Evolutionary conservation across 2,329 filamentous ascomycete genomes (phyloP).

Genomic region (Didymella keratinophila): DNA sequence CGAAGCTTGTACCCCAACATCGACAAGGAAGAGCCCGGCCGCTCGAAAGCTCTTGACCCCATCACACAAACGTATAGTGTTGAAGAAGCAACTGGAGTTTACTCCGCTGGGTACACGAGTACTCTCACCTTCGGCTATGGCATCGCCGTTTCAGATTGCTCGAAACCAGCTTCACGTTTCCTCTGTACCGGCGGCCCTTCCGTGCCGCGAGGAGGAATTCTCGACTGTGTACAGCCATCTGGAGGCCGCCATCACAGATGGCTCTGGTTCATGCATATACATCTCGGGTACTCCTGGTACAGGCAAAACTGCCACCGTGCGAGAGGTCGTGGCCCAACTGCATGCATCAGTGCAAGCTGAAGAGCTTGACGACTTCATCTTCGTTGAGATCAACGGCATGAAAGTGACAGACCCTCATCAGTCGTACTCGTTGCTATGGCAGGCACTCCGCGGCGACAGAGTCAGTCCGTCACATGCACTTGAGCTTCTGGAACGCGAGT

Average conservation of each 20-base stretch:
- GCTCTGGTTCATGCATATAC: slow-evolving; percentile 95
- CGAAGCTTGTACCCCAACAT: slow-evolving; percentile 55
- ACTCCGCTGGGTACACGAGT: slow-evolving; percentile 91
- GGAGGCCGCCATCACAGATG: slow-evolving; percentile 91
- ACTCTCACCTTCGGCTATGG: slow-evolving; percentile 77
- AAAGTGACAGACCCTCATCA: slow-evolving; percentile 98
- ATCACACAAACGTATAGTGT: slow-evolving; percentile 71
- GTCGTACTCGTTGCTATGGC: slow-evolving; percentile 93
- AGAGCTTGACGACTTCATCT: slow-evolving; percentile 97
- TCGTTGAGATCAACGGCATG: slow-evolving; percentile 99
- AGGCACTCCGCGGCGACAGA: slow-evolving; percentile 90
- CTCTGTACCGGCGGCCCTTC: slow-evolving; percentile 85
- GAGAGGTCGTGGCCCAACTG: slow-evolving; percentile 88
- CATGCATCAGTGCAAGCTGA: slow-evolving; percentile 88
- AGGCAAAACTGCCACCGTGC: slow-evolving; percentile 95
- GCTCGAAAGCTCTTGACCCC: slow-evolving; percentile 67
- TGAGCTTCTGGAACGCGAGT: slow-evolving; percentile 89
- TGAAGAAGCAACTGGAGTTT: slow-evolving; percentile 92
- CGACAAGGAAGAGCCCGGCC: slow-evolving; percentile 55
- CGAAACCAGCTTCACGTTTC: slow-evolving; percentile 91
- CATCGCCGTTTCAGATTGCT: slow-evolving; percentile 90
- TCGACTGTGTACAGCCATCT: slow-evolving; percentile 90
- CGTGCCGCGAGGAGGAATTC: slow-evolving; percentile 93
- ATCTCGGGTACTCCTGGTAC: slow-evolving; percentile 99
- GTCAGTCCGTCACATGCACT: slow-evolving; percentile 92